Conservation (phyloP, 306 rosid species). For the Quercus suber region DNA sequence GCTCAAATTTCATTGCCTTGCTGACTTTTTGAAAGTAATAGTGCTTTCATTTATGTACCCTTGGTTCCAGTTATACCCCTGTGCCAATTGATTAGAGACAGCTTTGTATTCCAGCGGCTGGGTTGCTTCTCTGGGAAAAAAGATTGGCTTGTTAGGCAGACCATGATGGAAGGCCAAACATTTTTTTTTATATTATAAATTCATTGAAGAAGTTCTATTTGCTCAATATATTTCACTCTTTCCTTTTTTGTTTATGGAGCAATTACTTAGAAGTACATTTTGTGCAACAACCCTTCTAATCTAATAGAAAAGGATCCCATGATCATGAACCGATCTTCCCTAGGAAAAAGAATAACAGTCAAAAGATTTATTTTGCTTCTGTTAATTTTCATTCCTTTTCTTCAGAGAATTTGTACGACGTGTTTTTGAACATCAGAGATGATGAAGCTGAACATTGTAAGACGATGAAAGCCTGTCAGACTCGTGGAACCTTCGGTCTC, state of each 20-base stretch:
- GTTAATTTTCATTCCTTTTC: background rate
- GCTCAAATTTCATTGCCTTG: background rate
- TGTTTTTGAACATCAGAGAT: conserved; percentile 83
- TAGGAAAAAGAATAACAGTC: background rate
- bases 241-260: too few species aligned
- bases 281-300: too few species aligned
- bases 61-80: background rate
- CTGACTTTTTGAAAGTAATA: background rate
- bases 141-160: too few species aligned
- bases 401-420: conserved; percentile 80
- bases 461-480: conserved; percentile 98
- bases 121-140: too few species aligned
- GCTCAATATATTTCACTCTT: too few species aligned
- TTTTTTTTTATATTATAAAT: too few species aligned
- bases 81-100: background rate
- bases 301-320: too few species aligned
- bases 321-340: too few species aligned
- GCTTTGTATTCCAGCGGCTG: background rate
- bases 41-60: conserved; percentile 1
- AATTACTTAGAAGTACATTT: too few species aligned
- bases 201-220: too few species aligned
- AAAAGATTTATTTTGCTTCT: background rate
- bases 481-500: conserved; percentile 80
- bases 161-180: too few species aligned
- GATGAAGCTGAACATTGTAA: conserved; percentile 98